Conservation (phyloP, 108 stramenopile genomes). For the Fistulifera pelliculosa region DNA sequence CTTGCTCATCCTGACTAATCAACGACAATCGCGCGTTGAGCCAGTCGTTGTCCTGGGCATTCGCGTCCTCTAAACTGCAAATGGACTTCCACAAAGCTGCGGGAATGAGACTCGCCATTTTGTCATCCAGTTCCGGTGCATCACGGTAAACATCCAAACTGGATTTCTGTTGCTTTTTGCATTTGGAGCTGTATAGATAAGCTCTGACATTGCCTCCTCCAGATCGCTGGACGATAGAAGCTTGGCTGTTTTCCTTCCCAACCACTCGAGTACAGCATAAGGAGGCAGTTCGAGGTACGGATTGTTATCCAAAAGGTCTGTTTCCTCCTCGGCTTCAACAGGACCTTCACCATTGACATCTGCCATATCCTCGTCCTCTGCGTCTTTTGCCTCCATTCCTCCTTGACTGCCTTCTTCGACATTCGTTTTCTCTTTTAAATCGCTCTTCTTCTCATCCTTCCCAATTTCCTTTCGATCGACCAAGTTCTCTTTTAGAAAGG, state of each 20-base stretch:
- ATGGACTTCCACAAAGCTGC: background rate
- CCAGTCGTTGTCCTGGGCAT: background rate
- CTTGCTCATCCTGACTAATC: background rate
- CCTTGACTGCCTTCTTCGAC: background rate
- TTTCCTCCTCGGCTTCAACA: constrained; percentile 4
- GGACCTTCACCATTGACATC: constrained; percentile 2
- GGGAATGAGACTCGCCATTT: background rate
- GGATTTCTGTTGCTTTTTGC: constrained; percentile 9
- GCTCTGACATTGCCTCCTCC: background rate
- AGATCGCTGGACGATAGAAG: background rate
- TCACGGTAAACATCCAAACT: background rate
- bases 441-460: background rate
- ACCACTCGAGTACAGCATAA: constrained; percentile 3
- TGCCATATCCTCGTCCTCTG: background rate
- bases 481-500: background rate
- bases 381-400: background rate
- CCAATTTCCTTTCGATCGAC: background rate
- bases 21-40: background rate
- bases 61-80: background rate
- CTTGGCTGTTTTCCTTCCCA: constrained; percentile 9
- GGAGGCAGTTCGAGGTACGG: constrained; percentile 6
- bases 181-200: background rate
- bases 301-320: background rate
- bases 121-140: background rate
- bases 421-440: background rate